A percentile compares a stretch with the other conserved stretches of the same genome.
Evolutionary conservation across 164 flowering plant genomes (phyloP).

Genomic region (Protea cynaroides): DNA sequence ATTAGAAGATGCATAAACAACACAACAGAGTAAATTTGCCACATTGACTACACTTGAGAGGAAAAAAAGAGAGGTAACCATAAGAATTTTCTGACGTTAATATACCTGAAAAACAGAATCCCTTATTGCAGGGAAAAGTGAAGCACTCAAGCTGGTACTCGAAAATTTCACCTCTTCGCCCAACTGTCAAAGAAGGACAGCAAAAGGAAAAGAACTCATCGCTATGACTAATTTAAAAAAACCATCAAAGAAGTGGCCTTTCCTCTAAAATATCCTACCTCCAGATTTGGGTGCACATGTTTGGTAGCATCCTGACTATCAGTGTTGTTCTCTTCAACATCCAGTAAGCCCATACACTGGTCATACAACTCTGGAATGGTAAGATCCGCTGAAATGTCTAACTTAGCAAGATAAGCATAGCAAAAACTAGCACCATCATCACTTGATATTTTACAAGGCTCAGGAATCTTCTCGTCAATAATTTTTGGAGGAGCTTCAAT

Average conservation of each 20-base stretch:
- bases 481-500: constrained; percentile 20
- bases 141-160: constrained; percentile 9
- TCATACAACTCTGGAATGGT: constrained; percentile 45
- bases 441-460: constrained; percentile 17
- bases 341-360: constrained; percentile 37
- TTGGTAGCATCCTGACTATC: constrained; percentile 24
- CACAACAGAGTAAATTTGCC: neutral
- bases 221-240: neutral
- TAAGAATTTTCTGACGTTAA: neutral
- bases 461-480: constrained; percentile 23
- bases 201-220: neutral
- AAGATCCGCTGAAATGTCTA: constrained; percentile 74
- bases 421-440: constrained; percentile 21
- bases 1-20: neutral
- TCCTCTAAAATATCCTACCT: neutral
- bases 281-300: constrained; percentile 33
- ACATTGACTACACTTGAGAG: no score
- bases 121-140: constrained; percentile 35
- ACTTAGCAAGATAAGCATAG: constrained; percentile 59
- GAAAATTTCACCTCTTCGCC: constrained; percentile 15
- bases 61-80: no score
- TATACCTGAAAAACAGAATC: constrained; percentile 59
- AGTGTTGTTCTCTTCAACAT: constrained; percentile 17
- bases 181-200: constrained; percentile 38
- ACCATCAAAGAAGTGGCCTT: neutral